Evolutionary conservation across 2,329 filamentous ascomycete genomes (phyloP).

Genomic region (Aspergillus sp.): DNA sequence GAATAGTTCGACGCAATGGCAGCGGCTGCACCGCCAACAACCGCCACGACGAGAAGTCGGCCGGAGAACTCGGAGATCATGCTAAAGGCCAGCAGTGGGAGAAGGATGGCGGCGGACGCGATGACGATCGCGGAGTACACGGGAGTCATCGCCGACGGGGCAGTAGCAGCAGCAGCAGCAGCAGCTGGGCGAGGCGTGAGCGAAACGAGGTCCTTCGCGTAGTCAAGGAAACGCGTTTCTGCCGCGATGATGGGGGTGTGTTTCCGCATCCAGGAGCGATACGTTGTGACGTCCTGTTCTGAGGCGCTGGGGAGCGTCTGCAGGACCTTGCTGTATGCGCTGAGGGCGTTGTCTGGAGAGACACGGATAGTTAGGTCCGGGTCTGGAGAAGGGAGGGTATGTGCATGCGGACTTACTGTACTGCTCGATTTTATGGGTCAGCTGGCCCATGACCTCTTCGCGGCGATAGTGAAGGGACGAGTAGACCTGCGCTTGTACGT

Average conservation of each 20-base stretch:
- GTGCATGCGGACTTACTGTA: conserved; percentile 50
- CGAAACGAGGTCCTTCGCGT: conserved; percentile 46
- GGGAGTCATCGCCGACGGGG: conserved; percentile 15
- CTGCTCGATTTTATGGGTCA: conserved; percentile 59
- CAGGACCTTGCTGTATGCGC: conserved; percentile 47
- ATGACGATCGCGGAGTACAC: conserved; percentile 44
- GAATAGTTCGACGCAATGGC: conserved; percentile 38
- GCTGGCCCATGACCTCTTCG: conserved; percentile 52
- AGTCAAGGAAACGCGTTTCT: conserved; percentile 54
- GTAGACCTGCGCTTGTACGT: conserved; percentile 48
- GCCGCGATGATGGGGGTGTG: conserved; percentile 48
- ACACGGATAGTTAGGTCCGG: conserved; percentile 1
- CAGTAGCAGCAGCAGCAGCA: conserved; percentile 8
- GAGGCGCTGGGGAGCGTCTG: conserved; percentile 47
- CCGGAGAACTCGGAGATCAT: conserved; percentile 57
- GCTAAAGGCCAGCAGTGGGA: conserved; percentile 58
- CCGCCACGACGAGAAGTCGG: conserved; percentile 56
- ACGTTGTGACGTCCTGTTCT: conserved; percentile 48
- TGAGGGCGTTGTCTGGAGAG: conserved; percentile 38
- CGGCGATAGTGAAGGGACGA: conserved; percentile 54
- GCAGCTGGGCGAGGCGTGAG: conserved; percentile 23
- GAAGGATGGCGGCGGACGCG: conserved; percentile 51
- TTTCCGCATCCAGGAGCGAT: conserved; percentile 53
- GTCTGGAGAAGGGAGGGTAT: too few species aligned
- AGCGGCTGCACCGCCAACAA: conserved; percentile 50